Conservation (phyloP, 495 filamentous ascomycete genomes). For the Hyphodiscus hymeniophilus region DNA sequence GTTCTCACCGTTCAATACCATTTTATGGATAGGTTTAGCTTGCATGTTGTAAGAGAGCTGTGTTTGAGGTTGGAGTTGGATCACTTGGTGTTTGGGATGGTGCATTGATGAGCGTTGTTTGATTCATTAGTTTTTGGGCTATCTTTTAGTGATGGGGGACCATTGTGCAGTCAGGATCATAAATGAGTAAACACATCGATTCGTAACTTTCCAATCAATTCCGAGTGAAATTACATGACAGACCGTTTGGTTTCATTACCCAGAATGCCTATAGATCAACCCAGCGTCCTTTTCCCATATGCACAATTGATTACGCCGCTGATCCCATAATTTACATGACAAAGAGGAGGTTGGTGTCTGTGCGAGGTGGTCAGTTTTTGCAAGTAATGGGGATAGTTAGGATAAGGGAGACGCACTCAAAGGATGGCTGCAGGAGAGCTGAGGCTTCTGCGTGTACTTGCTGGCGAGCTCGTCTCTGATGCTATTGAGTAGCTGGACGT, state of each 20-base stretch:
- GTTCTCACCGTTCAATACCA: no score
- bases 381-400: not conserved
- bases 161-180: no score
- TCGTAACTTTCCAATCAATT: not conserved
- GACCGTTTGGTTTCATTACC: not conserved
- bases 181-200: no score
- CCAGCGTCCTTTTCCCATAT: constrained; percentile 10
- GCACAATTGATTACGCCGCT: constrained; percentile 13
- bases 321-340: constrained; percentile 21
- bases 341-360: constrained; percentile 24
- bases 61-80: no score
- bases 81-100: not conserved
- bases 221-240: not conserved
- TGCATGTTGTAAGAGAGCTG: no score
- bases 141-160: no score
- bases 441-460: constrained; percentile 93
- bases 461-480: constrained; percentile 85
- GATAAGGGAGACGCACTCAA: constrained; percentile 54
- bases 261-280: not conserved
- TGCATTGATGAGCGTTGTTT: not conserved
- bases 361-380: constrained; percentile 5
- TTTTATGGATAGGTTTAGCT: not conserved
- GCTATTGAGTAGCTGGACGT: constrained; percentile 89
- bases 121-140: no score
- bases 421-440: constrained; percentile 93